Evolutionary conservation across 305 asterid genomes (phyloP).

Genomic region (Fraxinus greggii): DNA sequence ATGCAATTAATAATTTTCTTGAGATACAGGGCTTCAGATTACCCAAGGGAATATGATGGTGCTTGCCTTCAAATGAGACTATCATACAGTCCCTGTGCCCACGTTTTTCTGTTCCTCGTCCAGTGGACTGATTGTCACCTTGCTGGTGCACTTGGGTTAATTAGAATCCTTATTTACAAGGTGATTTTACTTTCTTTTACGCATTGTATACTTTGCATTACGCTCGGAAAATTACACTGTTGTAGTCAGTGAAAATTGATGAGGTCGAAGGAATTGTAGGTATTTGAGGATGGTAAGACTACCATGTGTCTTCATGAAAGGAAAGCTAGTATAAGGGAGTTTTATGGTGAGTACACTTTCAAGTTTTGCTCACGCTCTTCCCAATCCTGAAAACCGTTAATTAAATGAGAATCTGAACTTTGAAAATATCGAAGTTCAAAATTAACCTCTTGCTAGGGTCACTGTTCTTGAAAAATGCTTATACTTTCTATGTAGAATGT

Average conservation of each 20-base stretch:
- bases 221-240: background rate
- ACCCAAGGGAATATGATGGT: constrained; percentile 67
- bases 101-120: constrained; percentile 67
- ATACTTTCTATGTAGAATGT: background rate
- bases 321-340: constrained; percentile 73
- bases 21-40: constrained; percentile 74
- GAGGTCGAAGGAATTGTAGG: constrained; percentile 49
- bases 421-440: background rate
- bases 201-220: background rate
- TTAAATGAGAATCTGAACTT: background rate
- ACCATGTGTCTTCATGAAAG: constrained; percentile 71
- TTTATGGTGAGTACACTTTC: constrained; percentile 59
- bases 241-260: constrained; percentile 3
- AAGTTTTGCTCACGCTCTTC: background rate
- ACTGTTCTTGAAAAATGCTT: background rate
- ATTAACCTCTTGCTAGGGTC: background rate
- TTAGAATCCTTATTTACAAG: constrained; percentile 81
- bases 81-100: constrained; percentile 91
- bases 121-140: constrained; percentile 90
- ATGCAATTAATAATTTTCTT: background rate
- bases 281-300: constrained; percentile 75
- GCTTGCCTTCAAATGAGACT: constrained; percentile 90
- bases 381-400: background rate
- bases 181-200: constrained; percentile 30
- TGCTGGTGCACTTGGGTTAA: constrained; percentile 81